Evolutionary conservation across 257 asterid species (phyloP).

Genomic region (Thymus quinquecostatus): DNA sequence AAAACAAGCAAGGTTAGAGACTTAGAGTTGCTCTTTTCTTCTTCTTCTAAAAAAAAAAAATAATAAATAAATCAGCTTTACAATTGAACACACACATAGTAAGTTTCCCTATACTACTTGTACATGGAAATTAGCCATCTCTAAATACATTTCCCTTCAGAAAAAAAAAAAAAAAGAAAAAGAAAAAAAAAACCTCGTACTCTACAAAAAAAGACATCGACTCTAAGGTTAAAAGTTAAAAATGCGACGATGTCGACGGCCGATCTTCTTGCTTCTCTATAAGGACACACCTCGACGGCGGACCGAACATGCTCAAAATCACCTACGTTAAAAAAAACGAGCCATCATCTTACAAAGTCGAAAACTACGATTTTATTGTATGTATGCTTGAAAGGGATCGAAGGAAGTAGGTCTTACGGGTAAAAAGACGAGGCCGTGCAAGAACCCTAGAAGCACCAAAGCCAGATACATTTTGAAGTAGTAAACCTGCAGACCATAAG

Average conservation of each 20-base stretch:
- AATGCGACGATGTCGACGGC: conserved; percentile 86
- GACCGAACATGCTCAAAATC: conserved; percentile 88
- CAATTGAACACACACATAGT: conserved; percentile 37
- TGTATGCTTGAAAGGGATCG: background rate
- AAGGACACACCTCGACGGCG: conserved; percentile 92
- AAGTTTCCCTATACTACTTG: conserved; percentile 35
- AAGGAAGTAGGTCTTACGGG: conserved; percentile 61
- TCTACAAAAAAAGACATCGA: conserved; percentile 26
- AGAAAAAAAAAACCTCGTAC: background rate
- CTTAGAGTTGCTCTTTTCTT: background rate
- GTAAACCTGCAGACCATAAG: conserved; percentile 65
- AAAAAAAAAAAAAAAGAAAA: background rate
- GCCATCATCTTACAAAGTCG: conserved; percentile 1
- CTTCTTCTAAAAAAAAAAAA: conserved; percentile 12
- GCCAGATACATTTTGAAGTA: conserved; percentile 94
- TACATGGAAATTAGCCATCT: conserved; percentile 35
- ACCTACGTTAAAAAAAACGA: conserved; percentile 52
- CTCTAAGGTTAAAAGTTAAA: conserved; percentile 34
- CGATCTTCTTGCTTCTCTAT: conserved; percentile 95
- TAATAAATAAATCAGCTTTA: conserved; percentile 34
- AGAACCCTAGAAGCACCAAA: conserved; percentile 88
- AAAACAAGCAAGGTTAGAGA: conserved; percentile 15
- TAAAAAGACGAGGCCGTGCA: conserved; percentile 83
- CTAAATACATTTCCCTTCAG: background rate
- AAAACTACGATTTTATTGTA: no score